Evolutionary conservation across 169 alveolate genomes (phyloP), one percentile per base, ranked within the genome.

Genomic region (Perkinsus olseni): DNA sequence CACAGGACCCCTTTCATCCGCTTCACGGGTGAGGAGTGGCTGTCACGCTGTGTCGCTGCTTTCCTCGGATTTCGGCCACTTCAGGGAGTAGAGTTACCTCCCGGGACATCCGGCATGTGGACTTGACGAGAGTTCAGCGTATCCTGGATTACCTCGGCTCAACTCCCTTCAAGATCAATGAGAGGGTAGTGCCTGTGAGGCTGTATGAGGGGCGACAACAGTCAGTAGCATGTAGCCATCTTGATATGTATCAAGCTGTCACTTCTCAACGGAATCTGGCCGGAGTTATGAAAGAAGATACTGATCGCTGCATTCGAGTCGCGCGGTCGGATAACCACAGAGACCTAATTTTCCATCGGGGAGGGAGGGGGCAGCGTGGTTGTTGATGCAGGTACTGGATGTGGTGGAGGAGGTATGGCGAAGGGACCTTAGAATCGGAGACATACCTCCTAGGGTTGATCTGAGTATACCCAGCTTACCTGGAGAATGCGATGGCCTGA

Each of bases 371-470:
- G n/a, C n/a, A n/a, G n/a, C n/a, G n/a, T n/a, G 82, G 21, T 45
- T 92, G 38, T 91, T 93, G 24, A 31, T 0, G 50, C 91, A 51
- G 20, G 93, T 94, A 13, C 62, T 95, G 91, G 74, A 91, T 38
- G 93, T 93, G 90, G 91, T 95, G 92, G 91, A 93, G 74, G 93
- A 74, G 0, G 95, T 94, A 39, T 93, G 95, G 95, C 82, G 39
- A 3, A 31, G 90, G 31, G 94, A 94, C 17, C 34, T 93, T 28
- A 48, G 91, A 39, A 20, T 95, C 21, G 96, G 93, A 36, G 92
- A 93, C 38, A 28, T 95, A 93, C 96, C 96, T 38, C 91, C 94
- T 48, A 39, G 94, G 48, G 94, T 38, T 39, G 45, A 74, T 39
- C 92, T 90, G 38, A 74, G 74, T 24, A 38, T 94, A 11, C 31